phyloP scores from a whole-genome alignment of 2,329 filamentous ascomycete species.

The Juglanconis oblonga region DNA sequence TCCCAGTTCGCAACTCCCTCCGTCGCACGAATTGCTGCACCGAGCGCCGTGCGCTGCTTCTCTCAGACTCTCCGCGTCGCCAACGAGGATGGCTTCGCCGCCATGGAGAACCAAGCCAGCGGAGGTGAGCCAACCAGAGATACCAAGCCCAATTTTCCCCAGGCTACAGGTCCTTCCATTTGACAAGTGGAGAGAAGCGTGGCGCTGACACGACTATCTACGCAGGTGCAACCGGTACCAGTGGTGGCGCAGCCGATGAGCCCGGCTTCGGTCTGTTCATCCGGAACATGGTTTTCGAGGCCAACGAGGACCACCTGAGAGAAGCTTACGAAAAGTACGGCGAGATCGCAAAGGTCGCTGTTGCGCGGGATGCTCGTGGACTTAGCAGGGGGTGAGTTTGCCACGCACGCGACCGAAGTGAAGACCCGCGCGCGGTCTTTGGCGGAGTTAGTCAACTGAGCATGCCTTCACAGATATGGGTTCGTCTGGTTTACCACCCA shows the following conservation, averaged over 20 bases:
- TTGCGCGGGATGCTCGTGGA: slow-evolving; percentile 33
- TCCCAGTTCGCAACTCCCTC: slow-evolving; percentile 19
- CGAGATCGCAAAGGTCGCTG: slow-evolving; percentile 19
- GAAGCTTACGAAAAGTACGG: slow-evolving; percentile 33
- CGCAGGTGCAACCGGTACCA: background rate
- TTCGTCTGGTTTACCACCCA: slow-evolving; percentile 29
- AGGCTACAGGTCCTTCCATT: background rate
- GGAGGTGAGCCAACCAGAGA: slow-evolving; percentile 11
- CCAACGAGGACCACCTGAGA: slow-evolving; percentile 31
- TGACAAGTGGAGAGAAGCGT: background rate
- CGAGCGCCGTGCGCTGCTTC: slow-evolving; percentile 27
- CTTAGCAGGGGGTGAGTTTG: slow-evolving; percentile 32
- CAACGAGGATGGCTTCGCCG: slow-evolving; percentile 17
- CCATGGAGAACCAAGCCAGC: slow-evolving; percentile 1
- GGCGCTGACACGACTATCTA: background rate
- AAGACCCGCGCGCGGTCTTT: background rate
- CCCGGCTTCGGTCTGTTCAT: slow-evolving; percentile 27
- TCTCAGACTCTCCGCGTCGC: slow-evolving; percentile 26
- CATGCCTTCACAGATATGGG: slow-evolving; percentile 26
- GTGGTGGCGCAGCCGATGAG: slow-evolving; percentile 3
- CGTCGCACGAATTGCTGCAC: slow-evolving; percentile 13
- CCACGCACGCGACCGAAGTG: background rate
- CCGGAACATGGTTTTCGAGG: slow-evolving; percentile 35
- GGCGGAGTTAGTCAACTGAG: slow-evolving; percentile 13
- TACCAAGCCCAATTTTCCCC: slow-evolving; percentile 6